phyloP scores from a whole-genome alignment of 2,329 filamentous ascomycete genomes.

The Colletotrichum gloeosporioides region DNA sequence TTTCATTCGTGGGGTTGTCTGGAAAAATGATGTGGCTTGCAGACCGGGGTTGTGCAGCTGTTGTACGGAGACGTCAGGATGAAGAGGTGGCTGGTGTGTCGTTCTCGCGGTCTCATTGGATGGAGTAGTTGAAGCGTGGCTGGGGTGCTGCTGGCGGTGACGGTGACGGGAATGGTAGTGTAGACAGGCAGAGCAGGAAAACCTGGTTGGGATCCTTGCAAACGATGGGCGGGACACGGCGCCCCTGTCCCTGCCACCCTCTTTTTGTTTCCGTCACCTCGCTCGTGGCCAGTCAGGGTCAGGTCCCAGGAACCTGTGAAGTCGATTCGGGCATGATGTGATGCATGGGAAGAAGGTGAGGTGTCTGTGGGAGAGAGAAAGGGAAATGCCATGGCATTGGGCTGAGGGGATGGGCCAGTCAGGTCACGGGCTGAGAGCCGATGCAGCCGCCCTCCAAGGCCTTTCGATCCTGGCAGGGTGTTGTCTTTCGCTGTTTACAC shows the following conservation, averaged over 20 bases:
- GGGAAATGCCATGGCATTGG: neutral
- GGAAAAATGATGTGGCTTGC: neutral
- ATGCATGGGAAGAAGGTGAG: neutral
- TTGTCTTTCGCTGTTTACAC: neutral
- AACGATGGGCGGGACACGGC: neutral
- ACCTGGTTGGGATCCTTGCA: neutral
- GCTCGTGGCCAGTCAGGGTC: neutral
- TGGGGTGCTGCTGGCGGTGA: conserved; percentile 2
- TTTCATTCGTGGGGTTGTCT: neutral
- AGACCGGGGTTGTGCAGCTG: neutral
- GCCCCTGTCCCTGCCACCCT: conserved; percentile 4
- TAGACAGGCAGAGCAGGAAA: neutral
- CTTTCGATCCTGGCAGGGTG: neutral
- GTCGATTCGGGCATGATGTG: neutral
- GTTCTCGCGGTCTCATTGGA: neutral
- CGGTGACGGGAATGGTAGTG: neutral
- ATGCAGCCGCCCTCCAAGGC: neutral
- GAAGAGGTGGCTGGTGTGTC: neutral
- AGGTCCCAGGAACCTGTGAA: neutral
- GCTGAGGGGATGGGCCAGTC: neutral
- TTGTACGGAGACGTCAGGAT: neutral
- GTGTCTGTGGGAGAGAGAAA: neutral
- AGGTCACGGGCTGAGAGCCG: conserved; percentile 8
- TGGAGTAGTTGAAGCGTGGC: neutral
- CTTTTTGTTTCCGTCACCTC: neutral